Base-by-base conservation (phyloP, 2,329 filamentous ascomycete species). In the Diaporthe sp. region DNA sequence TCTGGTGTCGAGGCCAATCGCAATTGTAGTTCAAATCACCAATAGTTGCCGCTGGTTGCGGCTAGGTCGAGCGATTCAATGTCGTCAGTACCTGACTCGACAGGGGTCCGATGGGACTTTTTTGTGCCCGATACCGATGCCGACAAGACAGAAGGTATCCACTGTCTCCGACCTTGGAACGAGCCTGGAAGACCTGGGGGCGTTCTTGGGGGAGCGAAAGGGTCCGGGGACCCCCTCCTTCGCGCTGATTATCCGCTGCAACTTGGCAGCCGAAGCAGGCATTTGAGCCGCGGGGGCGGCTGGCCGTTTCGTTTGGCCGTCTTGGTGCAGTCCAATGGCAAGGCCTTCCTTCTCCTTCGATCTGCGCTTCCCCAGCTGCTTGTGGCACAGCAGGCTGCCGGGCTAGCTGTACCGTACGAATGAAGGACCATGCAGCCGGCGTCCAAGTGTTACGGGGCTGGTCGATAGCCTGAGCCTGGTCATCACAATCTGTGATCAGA, bases 61-160 rank as follows among this genome's bases (percentile, higher is more conserved):
- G 58, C 37, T 39, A 37, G 44, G 46, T 42, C 34, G 65, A 42
- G 65, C 49, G 49, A 70, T 70, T 55, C 65, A 55, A 70, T 70
- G 65, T 70, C 65, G 65, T 70, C 65, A 70, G 65, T 42, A n/a
- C 65, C 49, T 70, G 49, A 39, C 22, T 55, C 65, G 65, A 70
- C 65, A 70, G 49, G 65, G 65, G 22, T 17, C 12, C 22, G 46
- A 15, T 53, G 28, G 25, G 61, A 17, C 28, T 51, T 31, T 25
- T 49, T 68, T 51, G 51, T 15, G 42, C 42, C 65, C 65, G 65
- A 68, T 53, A 68, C 31, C 65, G 46, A 68, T 42, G 65, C 65
- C 62, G 62, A 51, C 46, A 44, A 31, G 60, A 25, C 6, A 25
- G 39, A 46, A 42, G 60, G 25, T 31, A 25, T 17, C n/a, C 37